Conservation (phyloP, 495 filamentous ascomycete species). For the Hypomontagnella monticulosa region DNA sequence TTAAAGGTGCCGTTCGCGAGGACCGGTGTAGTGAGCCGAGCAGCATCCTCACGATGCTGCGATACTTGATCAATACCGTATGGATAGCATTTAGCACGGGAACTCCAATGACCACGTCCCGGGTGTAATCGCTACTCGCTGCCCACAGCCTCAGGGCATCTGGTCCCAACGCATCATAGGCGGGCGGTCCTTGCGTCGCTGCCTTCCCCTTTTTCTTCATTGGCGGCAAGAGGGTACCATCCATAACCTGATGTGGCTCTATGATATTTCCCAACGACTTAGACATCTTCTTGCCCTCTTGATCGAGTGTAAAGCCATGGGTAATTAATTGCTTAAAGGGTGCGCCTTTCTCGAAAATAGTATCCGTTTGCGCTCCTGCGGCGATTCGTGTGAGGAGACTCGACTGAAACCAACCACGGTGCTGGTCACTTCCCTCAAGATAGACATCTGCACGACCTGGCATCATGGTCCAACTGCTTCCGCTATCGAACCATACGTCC, state of each 20-base stretch:
- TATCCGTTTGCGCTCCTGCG: constrained; percentile 44
- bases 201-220: constrained; percentile 54
- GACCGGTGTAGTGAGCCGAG: constrained; percentile 80
- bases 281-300: constrained; percentile 94
- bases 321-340: constrained; percentile 91
- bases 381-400: constrained; percentile 86
- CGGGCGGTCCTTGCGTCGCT: constrained; percentile 21
- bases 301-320: constrained; percentile 93
- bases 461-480: constrained; percentile 86
- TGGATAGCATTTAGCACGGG: constrained; percentile 78
- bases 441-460: constrained; percentile 81
- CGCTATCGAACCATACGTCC: constrained; percentile 99
- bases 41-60: constrained; percentile 87
- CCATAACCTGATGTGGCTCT: constrained; percentile 81
- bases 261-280: constrained; percentile 96
- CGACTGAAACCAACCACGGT: constrained; percentile 99
- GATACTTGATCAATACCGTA: constrained; percentile 80
- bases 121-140: constrained; percentile 89
- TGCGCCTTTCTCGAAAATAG: constrained; percentile 39
- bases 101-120: constrained; percentile 81
- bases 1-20: constrained; percentile 53
- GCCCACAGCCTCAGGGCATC: constrained; percentile 94
- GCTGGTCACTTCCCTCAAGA: constrained; percentile 93
- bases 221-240: constrained; percentile 69
- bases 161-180: constrained; percentile 65